phyloP scores from a whole-genome alignment of 139 green algal genomes.

The Haematococcus lacustris region DNA sequence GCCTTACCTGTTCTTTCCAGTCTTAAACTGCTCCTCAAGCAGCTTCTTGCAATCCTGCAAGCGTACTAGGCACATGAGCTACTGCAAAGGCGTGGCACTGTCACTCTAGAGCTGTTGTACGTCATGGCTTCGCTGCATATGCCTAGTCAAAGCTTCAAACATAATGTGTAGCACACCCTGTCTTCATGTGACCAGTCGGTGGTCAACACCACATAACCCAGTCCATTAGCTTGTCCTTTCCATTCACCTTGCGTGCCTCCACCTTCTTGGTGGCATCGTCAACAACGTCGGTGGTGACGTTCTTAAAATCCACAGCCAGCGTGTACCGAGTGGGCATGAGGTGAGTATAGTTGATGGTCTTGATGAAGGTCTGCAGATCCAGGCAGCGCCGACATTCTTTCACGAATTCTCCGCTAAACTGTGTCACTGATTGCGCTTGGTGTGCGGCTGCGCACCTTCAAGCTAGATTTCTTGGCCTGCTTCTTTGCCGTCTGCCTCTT shows the following conservation, averaged over 20 bases:
- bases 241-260: slow-evolving; percentile 80
- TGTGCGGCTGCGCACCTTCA: slow-evolving; percentile 37
- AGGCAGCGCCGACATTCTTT: not conserved
- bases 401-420: not conserved
- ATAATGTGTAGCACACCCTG: too few species aligned
- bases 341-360: slow-evolving; percentile 99
- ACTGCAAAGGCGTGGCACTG: not conserved
- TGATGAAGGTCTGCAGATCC: slow-evolving; percentile 86
- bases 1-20: slow-evolving; percentile 92
- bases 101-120: not conserved
- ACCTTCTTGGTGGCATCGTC: slow-evolving; percentile 86
- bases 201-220: not conserved
- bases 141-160: too few species aligned
- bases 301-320: slow-evolving; percentile 95
- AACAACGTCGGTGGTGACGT: slow-evolving; percentile 70
- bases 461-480: slow-evolving; percentile 64
- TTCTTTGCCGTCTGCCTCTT: slow-evolving; percentile 73
- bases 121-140: too few species aligned
- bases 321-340: slow-evolving; percentile 99
- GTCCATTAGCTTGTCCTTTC: too few species aligned
- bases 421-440: not conserved
- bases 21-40: slow-evolving; percentile 99
- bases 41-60: slow-evolving; percentile 85
- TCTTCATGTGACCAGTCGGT: too few species aligned
- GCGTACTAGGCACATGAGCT: too few species aligned